Conservation (phyloP, 495 filamentous ascomycete species). For the Pseudoneurospora amorphoporcata region DNA sequence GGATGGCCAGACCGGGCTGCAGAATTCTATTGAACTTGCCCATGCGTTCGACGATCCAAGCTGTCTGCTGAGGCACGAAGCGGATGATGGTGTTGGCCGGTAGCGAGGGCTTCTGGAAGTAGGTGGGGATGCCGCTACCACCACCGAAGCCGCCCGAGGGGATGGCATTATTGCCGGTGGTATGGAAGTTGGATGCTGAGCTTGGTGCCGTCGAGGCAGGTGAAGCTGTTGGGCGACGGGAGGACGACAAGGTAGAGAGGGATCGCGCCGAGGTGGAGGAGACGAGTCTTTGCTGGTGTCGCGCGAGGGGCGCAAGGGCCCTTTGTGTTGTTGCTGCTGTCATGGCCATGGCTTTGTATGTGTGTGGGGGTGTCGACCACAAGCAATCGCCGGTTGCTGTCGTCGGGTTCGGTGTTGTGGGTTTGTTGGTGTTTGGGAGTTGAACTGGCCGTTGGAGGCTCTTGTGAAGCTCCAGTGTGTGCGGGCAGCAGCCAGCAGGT, state of each 20-base stretch:
- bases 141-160: slow-evolving; percentile 14
- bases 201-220: neutral
- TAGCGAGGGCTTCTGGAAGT: slow-evolving; percentile 50
- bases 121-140: slow-evolving; percentile 35
- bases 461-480: neutral
- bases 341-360: neutral
- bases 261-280: neutral
- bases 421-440: neutral
- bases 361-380: neutral
- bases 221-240: neutral
- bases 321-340: neutral
- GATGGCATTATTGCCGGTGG: slow-evolving; percentile 9
- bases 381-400: neutral
- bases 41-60: slow-evolving; percentile 99
- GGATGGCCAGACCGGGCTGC: slow-evolving; percentile 78
- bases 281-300: neutral
- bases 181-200: slow-evolving; percentile 22
- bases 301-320: neutral
- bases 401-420: neutral
- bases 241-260: neutral
- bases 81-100: slow-evolving; percentile 92
- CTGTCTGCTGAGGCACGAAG: slow-evolving; percentile 97
- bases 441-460: neutral
- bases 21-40: slow-evolving; percentile 90
- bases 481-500: neutral